Evolutionary conservation across 305 asterid genomes (phyloP).

Genomic region (Solanum hybrid): DNA sequence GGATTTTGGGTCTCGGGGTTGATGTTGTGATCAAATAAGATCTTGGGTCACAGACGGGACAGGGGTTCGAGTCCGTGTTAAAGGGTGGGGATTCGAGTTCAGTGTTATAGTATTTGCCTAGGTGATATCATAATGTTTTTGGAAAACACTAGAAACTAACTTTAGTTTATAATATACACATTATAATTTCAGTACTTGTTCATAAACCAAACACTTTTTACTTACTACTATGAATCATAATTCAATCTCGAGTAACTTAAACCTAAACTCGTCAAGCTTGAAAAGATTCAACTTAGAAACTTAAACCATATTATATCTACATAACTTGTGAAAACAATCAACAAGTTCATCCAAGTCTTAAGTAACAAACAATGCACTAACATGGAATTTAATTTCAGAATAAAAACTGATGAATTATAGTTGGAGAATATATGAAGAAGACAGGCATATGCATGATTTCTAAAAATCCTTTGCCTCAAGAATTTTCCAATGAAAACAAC

Average conservation of each 20-base stretch:
- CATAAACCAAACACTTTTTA: neutral
- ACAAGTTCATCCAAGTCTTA: neutral
- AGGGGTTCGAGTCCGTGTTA: neutral
- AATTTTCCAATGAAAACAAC: neutral
- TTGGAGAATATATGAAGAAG: neutral
- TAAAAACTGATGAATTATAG: neutral
- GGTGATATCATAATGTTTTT: neutral
- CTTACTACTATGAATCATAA: neutral
- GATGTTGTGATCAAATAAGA: neutral
- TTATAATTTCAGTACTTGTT: neutral
- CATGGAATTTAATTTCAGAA: neutral
- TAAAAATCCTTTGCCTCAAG: neutral
- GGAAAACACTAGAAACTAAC: neutral
- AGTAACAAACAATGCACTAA: neutral
- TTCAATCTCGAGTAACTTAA: neutral
- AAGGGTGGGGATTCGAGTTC: neutral
- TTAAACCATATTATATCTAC: neutral
- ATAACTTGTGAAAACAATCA: neutral
- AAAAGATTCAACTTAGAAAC: neutral
- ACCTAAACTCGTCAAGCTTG: neutral
- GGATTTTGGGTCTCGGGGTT: rapidly evolving
- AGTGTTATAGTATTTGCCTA: neutral
- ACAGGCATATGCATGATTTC: neutral
- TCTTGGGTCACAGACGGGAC: neutral
- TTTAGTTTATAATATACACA: neutral